These are phyloP conservation scores for Protostelium mycophagum DNA, from an alignment of 78 protist species.

Conservation along the genomic window DNA sequence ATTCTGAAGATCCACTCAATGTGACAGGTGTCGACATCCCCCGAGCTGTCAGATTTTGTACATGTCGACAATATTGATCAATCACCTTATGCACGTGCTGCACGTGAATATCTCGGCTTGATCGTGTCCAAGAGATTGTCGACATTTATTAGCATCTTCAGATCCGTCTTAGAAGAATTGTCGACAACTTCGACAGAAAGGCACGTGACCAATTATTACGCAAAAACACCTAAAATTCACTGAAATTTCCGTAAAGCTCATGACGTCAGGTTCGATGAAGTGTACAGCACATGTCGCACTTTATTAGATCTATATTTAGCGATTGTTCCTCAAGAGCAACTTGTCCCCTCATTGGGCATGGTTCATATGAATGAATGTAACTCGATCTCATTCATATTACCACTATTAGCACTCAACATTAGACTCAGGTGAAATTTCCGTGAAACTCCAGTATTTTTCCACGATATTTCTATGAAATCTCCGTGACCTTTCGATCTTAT, in stretches of 20 bases:
- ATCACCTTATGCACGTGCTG: not conserved
- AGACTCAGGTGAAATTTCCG: not conserved
- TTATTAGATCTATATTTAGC: not conserved
- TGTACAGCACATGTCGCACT: not conserved
- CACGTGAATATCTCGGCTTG: not conserved
- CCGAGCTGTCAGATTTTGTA: not conserved
- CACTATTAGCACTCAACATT: not conserved
- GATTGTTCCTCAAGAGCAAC: not conserved
- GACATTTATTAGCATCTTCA: not conserved
- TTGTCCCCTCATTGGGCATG: not conserved
- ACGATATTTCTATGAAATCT: too few relatives aligned
- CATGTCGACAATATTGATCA: not conserved
- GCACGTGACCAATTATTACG: not conserved
- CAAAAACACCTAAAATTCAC: not conserved
- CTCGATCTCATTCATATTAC: not conserved
- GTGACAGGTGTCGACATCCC: not conserved
- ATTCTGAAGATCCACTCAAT: not conserved
- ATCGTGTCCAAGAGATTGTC: not conserved
- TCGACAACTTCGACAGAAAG: not conserved
- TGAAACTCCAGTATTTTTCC: too few relatives aligned
- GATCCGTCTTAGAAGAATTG: not conserved
- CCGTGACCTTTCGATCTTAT: too few relatives aligned
- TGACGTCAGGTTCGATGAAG: not conserved
- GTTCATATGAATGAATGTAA: not conserved
- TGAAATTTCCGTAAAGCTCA: too few relatives aligned